Conservation (phyloP, 2,329 filamentous ascomycete species). For the Neopestalotiopsis sp. region DNA sequence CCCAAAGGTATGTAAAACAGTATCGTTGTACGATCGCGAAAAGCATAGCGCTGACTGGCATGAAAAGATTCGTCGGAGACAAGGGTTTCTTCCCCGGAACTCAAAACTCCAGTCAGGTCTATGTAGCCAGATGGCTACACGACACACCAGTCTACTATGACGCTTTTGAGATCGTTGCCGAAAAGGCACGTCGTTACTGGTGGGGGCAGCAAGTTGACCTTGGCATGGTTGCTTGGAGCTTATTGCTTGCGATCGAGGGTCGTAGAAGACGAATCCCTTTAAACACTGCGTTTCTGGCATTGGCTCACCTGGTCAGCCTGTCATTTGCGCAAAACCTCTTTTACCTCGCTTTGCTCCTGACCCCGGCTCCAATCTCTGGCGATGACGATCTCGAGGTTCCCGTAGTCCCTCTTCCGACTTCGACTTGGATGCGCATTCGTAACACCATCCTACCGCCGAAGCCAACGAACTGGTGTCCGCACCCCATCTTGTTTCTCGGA, state of each 20-base stretch:
- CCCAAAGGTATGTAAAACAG: constrained; percentile 32
- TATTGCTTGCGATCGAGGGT: constrained; percentile 65
- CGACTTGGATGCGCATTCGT: constrained; percentile 36
- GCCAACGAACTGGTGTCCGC: constrained; percentile 49
- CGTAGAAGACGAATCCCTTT: constrained; percentile 60
- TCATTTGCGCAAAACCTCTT: constrained; percentile 70
- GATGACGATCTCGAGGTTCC: constrained; percentile 33
- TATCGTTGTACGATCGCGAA: neutral
- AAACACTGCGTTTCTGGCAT: constrained; percentile 60
- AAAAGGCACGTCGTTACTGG: constrained; percentile 62
- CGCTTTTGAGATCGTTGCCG: constrained; percentile 59
- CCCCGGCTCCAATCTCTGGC: constrained; percentile 51
- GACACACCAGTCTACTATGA: constrained; percentile 58
- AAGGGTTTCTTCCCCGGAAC: constrained; percentile 35
- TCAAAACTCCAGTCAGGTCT: constrained; percentile 37
- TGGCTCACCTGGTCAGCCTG: constrained; percentile 65
- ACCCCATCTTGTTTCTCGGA: constrained; percentile 40
- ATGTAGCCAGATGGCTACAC: constrained; percentile 57
- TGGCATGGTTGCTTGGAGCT: constrained; percentile 58
- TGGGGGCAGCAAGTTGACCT: constrained; percentile 68
- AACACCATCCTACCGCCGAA: constrained; percentile 42
- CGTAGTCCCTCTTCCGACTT: constrained; percentile 34
- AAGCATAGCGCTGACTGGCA: neutral
- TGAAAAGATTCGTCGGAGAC: constrained; percentile 27
- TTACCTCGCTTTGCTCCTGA: constrained; percentile 63